These are phyloP conservation scores for Fusarium bulbicola DNA, from an alignment of 2,329 filamentous ascomycete genomes.

Conservation along the genomic window DNA sequence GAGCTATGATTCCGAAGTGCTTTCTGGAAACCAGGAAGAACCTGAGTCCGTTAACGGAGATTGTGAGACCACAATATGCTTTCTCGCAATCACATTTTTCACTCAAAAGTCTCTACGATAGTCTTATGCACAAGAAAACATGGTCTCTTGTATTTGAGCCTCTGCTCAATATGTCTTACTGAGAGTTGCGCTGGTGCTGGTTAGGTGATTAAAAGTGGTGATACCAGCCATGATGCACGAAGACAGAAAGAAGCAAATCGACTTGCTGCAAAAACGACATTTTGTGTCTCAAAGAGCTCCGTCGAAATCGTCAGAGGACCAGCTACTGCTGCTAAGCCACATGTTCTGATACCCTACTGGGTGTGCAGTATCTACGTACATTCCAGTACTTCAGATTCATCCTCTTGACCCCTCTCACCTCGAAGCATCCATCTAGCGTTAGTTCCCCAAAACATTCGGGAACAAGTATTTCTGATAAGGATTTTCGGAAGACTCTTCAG, in stretches of 20 bases:
- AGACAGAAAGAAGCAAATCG: not conserved
- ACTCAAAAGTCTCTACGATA: not conserved
- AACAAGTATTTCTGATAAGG: fast-evolving
- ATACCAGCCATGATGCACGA: not conserved
- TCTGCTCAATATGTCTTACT: not conserved
- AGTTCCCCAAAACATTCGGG: not conserved
- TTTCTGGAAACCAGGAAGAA: fast-evolving
- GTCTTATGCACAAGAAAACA: fast-evolving
- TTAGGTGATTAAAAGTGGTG: not conserved
- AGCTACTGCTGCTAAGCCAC: not conserved
- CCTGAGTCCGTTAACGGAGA: fast-evolving
- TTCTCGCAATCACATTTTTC: not conserved
- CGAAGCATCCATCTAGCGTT: not conserved
- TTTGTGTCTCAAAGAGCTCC: not conserved
- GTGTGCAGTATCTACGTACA: fast-evolving
- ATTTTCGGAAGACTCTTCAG: not conserved
- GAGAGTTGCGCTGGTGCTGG: fast-evolving
- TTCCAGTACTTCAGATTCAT: not conserved
- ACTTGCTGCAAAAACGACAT: fast-evolving
- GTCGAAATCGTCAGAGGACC: fast-evolving
- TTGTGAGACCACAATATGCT: not conserved
- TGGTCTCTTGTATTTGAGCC: fast-evolving
- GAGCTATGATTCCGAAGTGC: too few relatives aligned
- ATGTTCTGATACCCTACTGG: fast-evolving
- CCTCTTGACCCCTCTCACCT: not conserved